Evolutionary conservation across 768 basidiomycete genomes (phyloP).

Genomic region (Hypholoma fasciculare): DNA sequence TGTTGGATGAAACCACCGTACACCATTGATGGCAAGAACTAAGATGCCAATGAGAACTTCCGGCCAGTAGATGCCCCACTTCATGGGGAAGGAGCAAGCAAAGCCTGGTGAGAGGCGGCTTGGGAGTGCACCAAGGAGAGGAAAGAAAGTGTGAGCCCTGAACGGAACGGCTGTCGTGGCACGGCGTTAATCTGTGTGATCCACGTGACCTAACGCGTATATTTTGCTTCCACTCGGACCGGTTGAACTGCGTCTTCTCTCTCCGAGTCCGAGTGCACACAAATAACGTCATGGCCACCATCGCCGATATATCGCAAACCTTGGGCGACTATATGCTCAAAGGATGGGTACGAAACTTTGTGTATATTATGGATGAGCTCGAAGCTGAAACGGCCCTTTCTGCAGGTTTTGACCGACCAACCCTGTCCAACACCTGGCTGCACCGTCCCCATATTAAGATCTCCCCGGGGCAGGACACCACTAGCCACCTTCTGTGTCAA

Average conservation of each 20-base stretch:
- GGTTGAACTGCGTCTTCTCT: not conserved
- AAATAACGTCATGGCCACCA: conserved; percentile 41
- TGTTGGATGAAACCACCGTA: conserved; percentile 28
- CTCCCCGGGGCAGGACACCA: conserved; percentile 52
- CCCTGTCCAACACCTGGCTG: conserved; percentile 59
- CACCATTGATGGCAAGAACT: conserved; percentile 35
- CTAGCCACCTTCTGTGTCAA: conserved; percentile 59
- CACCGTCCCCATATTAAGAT: conserved; percentile 71
- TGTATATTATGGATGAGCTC: not conserved
- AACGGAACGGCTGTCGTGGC: conserved; percentile 30
- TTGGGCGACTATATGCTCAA: conserved; percentile 74
- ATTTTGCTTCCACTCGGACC: not conserved
- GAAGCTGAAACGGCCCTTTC: not conserved
- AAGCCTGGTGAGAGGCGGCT: conserved; percentile 11
- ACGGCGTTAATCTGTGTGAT: conserved; percentile 3
- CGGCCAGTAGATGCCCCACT: conserved; percentile 54
- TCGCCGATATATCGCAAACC: conserved; percentile 57
- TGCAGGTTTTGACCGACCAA: conserved; percentile 63
- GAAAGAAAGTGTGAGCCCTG: not conserved
- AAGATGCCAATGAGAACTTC: conserved; percentile 43
- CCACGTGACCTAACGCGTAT: conserved; percentile 19
- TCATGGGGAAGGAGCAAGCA: conserved; percentile 35
- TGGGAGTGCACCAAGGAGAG: conserved; percentile 5
- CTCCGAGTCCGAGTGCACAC: not conserved
- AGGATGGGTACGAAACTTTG: conserved; percentile 59